Conservation (phyloP, 768 basidiomycete genomes). For the Sarcodon aspratus region DNA sequence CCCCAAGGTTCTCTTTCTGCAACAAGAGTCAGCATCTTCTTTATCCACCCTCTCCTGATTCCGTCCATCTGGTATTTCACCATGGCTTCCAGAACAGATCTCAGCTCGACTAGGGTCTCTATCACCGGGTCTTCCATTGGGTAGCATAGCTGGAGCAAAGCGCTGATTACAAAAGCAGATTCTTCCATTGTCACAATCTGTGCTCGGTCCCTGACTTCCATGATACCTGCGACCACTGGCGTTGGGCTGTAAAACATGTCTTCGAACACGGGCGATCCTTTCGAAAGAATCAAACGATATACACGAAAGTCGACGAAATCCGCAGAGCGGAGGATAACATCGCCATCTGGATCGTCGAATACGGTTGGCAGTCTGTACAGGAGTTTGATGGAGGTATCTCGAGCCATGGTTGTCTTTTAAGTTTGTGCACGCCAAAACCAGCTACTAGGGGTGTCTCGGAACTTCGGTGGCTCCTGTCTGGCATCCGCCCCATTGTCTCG, state of each 20-base stretch:
- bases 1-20: neutral
- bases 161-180: neutral
- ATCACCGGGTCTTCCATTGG: neutral
- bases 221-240: neutral
- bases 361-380: neutral
- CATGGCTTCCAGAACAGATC: neutral
- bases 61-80: neutral
- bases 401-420: too few relatives aligned
- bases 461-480: too few relatives aligned
- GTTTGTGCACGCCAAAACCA: too few relatives aligned
- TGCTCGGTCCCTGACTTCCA: too few relatives aligned
- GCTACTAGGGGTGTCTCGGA: too few relatives aligned
- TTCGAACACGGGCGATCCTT: constrained; percentile 48
- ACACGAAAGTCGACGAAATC: constrained; percentile 38
- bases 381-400: too few relatives aligned
- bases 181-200: neutral
- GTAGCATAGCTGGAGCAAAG: neutral
- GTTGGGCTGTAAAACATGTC: constrained; percentile 29
- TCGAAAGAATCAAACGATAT: constrained; percentile 39
- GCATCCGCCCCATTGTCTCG: too few relatives aligned
- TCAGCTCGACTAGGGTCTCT: neutral
- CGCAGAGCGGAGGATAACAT: constrained; percentile 44
- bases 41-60: neutral
- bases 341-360: constrained; percentile 9
- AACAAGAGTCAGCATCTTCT: neutral